These are phyloP conservation scores for Friedmanniomyces endolithicus DNA, from an alignment of 495 filamentous ascomycete genomes.

Conservation along the genomic window DNA sequence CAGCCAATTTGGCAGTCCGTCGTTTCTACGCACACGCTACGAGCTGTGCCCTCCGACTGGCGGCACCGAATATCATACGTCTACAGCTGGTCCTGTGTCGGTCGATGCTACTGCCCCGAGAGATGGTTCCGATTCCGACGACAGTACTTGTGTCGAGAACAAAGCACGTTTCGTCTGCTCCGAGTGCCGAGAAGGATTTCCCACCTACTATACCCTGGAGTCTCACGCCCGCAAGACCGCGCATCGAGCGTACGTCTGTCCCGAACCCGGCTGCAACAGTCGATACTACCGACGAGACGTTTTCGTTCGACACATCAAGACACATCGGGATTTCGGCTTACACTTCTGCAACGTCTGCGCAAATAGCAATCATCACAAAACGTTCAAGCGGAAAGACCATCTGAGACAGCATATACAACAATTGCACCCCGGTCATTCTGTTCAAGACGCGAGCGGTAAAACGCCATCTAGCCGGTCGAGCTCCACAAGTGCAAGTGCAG, in stretches of 20 bases:
- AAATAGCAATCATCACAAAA: neutral
- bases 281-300: constrained; percentile 5
- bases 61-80: neutral
- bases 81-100: neutral
- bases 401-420: constrained; percentile 2
- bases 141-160: neutral
- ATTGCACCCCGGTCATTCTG: neutral
- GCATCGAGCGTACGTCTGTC: constrained; percentile 2
- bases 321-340: neutral
- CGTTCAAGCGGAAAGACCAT: constrained; percentile 9
- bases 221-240: neutral
- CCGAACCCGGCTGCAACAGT: neutral
- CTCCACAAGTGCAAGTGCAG: neutral
- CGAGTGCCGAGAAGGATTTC: neutral
- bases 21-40: neutral
- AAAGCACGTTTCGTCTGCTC: neutral
- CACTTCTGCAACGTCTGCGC: constrained; percentile 1
- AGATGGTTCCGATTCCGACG: neutral
- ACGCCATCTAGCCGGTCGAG: neutral
- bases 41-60: neutral
- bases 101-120: neutral
- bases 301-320: neutral
- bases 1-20: too few relatives aligned
- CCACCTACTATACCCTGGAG: constrained; percentile 2
- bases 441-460: neutral